Evolutionary conservation across 2,329 filamentous ascomycete genomes (phyloP).

Genomic region (Neocucurbitaria cava): DNA sequence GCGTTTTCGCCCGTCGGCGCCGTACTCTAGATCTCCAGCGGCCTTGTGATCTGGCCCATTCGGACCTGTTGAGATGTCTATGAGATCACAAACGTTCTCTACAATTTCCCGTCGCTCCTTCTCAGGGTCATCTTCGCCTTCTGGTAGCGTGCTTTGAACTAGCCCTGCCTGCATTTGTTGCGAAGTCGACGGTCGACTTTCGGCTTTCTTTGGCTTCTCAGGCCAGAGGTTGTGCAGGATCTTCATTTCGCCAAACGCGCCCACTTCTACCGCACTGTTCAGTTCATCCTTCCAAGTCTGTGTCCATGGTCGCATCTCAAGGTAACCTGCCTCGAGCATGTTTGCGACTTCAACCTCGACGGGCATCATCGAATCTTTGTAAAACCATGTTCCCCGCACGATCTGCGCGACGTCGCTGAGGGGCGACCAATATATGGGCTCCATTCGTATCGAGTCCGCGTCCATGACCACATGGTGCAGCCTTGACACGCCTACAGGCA

Average conservation of each 20-base stretch:
- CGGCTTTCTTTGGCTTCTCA: slow-evolving; percentile 62
- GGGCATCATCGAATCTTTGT: slow-evolving; percentile 91
- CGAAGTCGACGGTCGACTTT: slow-evolving; percentile 53
- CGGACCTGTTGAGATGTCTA: slow-evolving; percentile 56
- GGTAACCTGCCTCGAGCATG: slow-evolving; percentile 88
- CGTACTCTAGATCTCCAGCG: slow-evolving; percentile 50
- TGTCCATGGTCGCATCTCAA: slow-evolving; percentile 85
- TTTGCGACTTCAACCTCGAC: slow-evolving; percentile 87
- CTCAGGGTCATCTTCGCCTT: slow-evolving; percentile 51
- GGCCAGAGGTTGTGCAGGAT: slow-evolving; percentile 86
- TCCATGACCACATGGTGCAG: slow-evolving; percentile 89
- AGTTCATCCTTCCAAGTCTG: slow-evolving; percentile 93
- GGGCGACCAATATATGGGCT: slow-evolving; percentile 97
- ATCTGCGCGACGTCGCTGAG: slow-evolving; percentile 87
- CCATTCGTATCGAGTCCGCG: slow-evolving; percentile 70
- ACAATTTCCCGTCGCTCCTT: slow-evolving; percentile 52
- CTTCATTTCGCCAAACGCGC: slow-evolving; percentile 89
- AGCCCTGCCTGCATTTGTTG: slow-evolving; percentile 39
- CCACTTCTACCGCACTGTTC: slow-evolving; percentile 87
- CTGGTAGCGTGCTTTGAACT: slow-evolving; percentile 42
- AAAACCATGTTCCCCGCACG: slow-evolving; percentile 93
- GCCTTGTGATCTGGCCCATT: slow-evolving; percentile 58
- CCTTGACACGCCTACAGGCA: slow-evolving; percentile 88
- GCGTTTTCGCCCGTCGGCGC: slow-evolving; percentile 57
- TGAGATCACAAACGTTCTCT: slow-evolving; percentile 55